Percentiles rank a stretch among this genome's conserved stretches.
These are phyloP conservation scores for Neurospora cerealis DNA, from an alignment of 495 filamentous ascomycete genomes.

Conservation along the genomic window DNA sequence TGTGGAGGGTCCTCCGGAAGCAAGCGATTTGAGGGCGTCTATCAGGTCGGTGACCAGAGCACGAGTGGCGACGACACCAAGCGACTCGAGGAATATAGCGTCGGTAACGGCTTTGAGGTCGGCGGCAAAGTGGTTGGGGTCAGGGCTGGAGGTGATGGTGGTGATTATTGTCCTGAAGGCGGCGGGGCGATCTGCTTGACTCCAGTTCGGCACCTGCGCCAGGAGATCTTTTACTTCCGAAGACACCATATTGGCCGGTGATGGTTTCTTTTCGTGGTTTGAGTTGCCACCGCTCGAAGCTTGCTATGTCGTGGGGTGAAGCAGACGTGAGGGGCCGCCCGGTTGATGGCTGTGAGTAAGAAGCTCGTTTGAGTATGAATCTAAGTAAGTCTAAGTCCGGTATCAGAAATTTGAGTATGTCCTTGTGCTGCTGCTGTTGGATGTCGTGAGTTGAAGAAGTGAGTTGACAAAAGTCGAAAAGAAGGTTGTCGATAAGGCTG, in stretches of 20 bases:
- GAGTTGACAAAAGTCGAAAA: neutral
- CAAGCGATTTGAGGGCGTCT: slow-evolving; percentile 43
- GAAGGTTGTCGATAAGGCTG: neutral
- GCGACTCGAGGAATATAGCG: slow-evolving; percentile 53
- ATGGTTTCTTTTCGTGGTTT: neutral
- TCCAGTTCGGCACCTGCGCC: slow-evolving; percentile 42
- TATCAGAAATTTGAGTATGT: neutral
- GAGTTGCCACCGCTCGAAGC: neutral
- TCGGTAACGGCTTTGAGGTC: slow-evolving; percentile 63
- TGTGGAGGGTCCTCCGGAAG: neutral
- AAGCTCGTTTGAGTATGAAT: neutral
- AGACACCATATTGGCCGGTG: slow-evolving; percentile 10
- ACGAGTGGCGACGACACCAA: slow-evolving; percentile 68
- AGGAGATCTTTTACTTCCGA: slow-evolving; percentile 38
- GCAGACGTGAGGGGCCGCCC: neutral
- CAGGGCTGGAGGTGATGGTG: slow-evolving; percentile 47
- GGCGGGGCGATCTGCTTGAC: slow-evolving; percentile 36
- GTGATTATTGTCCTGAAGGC: slow-evolving; percentile 59
- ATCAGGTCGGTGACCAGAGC: slow-evolving; percentile 62
- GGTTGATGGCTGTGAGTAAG: neutral
- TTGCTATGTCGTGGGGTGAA: neutral
- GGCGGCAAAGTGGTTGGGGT: slow-evolving; percentile 43
- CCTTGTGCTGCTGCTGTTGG: neutral
- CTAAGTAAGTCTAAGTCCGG: neutral
- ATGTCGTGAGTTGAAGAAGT: neutral